Percentiles rank a stretch among this genome's conserved stretches.
Conservation (phyloP, 495 filamentous ascomycete genomes). For the Terfezia boudieri region DNA sequence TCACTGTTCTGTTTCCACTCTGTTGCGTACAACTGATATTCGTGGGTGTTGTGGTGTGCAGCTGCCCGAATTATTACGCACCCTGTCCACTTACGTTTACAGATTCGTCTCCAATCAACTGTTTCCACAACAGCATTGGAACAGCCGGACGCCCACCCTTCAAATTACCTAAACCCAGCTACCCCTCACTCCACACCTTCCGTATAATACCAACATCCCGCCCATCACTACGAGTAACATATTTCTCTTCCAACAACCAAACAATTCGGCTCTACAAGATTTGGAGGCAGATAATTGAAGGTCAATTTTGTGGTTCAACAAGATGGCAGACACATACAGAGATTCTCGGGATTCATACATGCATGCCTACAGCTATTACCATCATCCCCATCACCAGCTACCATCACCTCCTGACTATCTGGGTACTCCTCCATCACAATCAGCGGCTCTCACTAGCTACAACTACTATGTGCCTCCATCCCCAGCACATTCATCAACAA, state of each 20-base stretch:
- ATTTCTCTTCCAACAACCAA: background rate
- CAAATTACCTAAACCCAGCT: background rate
- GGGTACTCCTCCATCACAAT: background rate
- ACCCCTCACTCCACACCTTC: background rate
- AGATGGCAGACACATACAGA: background rate
- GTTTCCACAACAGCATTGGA: background rate
- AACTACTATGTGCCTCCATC: background rate
- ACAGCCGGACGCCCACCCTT: background rate
- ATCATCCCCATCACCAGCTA: background rate
- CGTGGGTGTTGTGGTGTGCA: too few relatives aligned
- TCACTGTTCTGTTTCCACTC: too few relatives aligned
- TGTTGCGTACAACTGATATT: too few relatives aligned
- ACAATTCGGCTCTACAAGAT: background rate
- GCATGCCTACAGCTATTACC: background rate
- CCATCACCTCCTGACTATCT: background rate
- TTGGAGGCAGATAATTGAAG: background rate
- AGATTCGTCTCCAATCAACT: background rate
- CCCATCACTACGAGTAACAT: background rate
- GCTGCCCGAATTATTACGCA: background rate
- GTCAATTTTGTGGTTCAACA: background rate
- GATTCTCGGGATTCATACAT: background rate
- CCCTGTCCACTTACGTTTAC: background rate
- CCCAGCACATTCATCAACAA: background rate
- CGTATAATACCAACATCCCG: background rate
- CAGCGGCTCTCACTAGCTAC: background rate